These are phyloP conservation scores for Melaleuca alternifolia DNA, from an alignment of 345 rosid species.

Conservation along the genomic window DNA sequence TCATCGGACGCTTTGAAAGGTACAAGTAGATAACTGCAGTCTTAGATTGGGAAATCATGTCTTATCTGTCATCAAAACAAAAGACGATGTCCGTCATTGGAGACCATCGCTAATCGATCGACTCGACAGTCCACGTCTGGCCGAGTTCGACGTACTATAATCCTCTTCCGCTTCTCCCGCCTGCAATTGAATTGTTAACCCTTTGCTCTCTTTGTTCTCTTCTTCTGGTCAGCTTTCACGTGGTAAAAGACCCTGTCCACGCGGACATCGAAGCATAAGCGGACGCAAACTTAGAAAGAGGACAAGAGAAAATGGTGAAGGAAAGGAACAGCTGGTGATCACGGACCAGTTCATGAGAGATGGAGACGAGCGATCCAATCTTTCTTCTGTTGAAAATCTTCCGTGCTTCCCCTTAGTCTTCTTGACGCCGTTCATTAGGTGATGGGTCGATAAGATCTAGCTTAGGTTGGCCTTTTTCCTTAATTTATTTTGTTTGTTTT, in stretches of 20 bases:
- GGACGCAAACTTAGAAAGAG: neutral
- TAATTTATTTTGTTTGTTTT: neutral
- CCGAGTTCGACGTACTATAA: neutral
- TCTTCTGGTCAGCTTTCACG: neutral
- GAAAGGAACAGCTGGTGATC: neutral
- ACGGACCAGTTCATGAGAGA: neutral
- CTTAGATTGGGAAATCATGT: neutral
- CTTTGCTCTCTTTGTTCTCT: neutral
- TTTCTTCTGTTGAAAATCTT: neutral
- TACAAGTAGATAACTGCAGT: no score
- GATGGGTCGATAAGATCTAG: neutral
- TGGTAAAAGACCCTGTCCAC: neutral
- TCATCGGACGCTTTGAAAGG: neutral
- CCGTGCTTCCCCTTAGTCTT: neutral
- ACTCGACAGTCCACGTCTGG: neutral
- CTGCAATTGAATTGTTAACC: neutral
- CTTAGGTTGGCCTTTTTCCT: neutral
- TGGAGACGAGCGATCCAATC: neutral
- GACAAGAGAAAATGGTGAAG: neutral
- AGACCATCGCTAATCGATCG: neutral
- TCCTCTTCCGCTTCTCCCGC: neutral
- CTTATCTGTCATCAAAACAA: neutral
- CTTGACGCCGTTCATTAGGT: neutral
- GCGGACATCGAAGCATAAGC: neutral
- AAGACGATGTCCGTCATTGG: neutral